These are phyloP conservation scores for Dioscorea dumetorum DNA, from an alignment of 106 monocot genomes.

Conservation along the genomic window DNA sequence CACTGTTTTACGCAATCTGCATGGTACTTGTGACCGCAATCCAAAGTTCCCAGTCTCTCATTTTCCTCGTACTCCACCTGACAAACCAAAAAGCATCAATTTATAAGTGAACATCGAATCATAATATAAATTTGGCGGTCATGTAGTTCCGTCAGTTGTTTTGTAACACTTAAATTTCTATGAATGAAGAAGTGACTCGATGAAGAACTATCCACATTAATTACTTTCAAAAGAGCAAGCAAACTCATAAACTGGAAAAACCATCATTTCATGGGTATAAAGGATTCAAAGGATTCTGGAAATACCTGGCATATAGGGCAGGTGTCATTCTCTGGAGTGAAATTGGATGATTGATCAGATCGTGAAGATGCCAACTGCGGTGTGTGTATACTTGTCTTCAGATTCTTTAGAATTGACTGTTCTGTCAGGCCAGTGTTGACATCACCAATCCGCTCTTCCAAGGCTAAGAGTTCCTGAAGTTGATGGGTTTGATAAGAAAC, in stretches of 20 bases:
- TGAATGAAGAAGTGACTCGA: too few relatives aligned
- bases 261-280: too few relatives aligned
- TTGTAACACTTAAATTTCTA: too few relatives aligned
- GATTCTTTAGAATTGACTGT: constrained; percentile 32
- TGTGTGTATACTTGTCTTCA: constrained; percentile 25
- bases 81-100: neutral
- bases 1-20: constrained; percentile 67
- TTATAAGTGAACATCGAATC: too few relatives aligned
- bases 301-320: constrained; percentile 63
- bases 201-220: too few relatives aligned
- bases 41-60: constrained; percentile 49
- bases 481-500: too few relatives aligned
- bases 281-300: too few relatives aligned
- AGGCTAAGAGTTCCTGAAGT: constrained; percentile 47
- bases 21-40: constrained; percentile 70
- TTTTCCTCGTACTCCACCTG: constrained; percentile 59
- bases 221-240: too few relatives aligned
- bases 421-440: constrained; percentile 56
- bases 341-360: constrained; percentile 2
- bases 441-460: constrained; percentile 57
- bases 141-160: too few relatives aligned
- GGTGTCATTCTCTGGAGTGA: constrained; percentile 24
- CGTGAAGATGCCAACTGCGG: neutral
- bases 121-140: too few relatives aligned
- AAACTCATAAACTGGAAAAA: too few relatives aligned